phyloP scores from a whole-genome alignment of 202 grass and related monocot genomes.

The Carex arenaria region DNA sequence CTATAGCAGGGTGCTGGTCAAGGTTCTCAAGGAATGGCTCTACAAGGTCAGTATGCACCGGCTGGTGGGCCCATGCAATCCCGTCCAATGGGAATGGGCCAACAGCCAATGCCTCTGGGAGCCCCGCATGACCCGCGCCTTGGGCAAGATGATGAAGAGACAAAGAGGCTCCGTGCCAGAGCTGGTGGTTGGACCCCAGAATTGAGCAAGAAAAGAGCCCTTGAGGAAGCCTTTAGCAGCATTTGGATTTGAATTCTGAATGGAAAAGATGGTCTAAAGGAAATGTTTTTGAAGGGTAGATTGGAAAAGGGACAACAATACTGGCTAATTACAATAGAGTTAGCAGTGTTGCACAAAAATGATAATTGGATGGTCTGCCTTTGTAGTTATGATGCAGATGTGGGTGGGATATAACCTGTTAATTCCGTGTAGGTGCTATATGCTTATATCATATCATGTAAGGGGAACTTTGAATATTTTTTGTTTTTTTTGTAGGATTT shows the following conservation, averaged over 20 bases:
- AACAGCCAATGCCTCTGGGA: slow-evolving; percentile 43
- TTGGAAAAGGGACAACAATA: neutral
- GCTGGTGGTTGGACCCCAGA: slow-evolving; percentile 82
- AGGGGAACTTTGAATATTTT: neutral
- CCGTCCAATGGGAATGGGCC: slow-evolving; percentile 56
- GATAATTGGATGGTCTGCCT: too few species aligned
- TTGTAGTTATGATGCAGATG: neutral
- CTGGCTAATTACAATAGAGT: neutral
- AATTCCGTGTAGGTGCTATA: neutral
- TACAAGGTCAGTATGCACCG: slow-evolving; percentile 81
- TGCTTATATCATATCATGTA: neutral
- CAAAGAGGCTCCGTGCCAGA: slow-evolving; percentile 46
- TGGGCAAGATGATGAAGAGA: slow-evolving; percentile 56
- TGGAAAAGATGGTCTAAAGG: neutral
- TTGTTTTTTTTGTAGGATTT: neutral
- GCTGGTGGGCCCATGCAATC: slow-evolving; percentile 60
- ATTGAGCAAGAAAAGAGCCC: slow-evolving; percentile 62
- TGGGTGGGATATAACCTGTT: neutral
- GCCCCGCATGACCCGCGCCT: slow-evolving; percentile 41
- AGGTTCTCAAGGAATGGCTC: slow-evolving; percentile 53
- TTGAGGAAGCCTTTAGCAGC: slow-evolving; percentile 74
- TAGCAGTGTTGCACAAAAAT: neutral
- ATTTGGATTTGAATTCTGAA: slow-evolving; percentile 58
- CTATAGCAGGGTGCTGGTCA: slow-evolving; percentile 49
- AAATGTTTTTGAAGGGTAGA: neutral